These are phyloP conservation scores for Acanthamoeba triangularis DNA, from an alignment of 208 protist species.

Conservation along the genomic window DNA sequence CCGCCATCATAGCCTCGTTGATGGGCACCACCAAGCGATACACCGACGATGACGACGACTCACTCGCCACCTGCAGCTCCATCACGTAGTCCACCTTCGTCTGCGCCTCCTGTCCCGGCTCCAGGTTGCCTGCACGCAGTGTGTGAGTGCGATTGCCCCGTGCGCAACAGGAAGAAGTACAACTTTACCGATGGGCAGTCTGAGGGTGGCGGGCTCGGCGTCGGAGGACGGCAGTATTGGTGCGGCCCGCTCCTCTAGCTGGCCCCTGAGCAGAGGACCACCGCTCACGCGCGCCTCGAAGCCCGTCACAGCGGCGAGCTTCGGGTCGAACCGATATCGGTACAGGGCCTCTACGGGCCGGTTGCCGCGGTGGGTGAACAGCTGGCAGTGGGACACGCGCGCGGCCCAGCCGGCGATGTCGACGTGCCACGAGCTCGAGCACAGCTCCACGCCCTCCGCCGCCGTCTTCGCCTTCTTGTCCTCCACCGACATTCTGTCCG, in stretches of 20 bases:
- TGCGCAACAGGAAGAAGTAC: too few relatives aligned
- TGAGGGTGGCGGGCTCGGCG: not conserved
- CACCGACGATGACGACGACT: not conserved
- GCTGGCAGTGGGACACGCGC: not conserved
- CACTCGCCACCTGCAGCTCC: not conserved
- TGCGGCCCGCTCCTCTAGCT: slow-evolving; percentile 36
- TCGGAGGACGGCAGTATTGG: not conserved
- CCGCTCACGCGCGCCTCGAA: slow-evolving; percentile 21
- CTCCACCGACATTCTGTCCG: too few relatives aligned
- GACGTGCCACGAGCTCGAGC: not conserved
- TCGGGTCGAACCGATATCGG: not conserved
- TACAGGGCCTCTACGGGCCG: not conserved
- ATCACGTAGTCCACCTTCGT: slow-evolving; percentile 13
- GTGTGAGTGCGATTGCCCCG: not conserved
- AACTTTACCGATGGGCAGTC: not conserved
- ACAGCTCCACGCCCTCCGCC: not conserved
- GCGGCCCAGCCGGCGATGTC: not conserved
- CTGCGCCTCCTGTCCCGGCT: not conserved
- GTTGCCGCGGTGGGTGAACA: not conserved
- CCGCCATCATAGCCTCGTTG: not conserved
- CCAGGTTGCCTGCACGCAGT: not conserved
- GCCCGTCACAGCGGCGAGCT: not conserved
- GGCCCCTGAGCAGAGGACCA: not conserved
- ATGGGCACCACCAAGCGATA: slow-evolving; percentile 3
- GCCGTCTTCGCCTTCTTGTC: too few relatives aligned